Conservation (phyloP, 1,284 basidiomycete species). For the Tilletia caries region DNA sequence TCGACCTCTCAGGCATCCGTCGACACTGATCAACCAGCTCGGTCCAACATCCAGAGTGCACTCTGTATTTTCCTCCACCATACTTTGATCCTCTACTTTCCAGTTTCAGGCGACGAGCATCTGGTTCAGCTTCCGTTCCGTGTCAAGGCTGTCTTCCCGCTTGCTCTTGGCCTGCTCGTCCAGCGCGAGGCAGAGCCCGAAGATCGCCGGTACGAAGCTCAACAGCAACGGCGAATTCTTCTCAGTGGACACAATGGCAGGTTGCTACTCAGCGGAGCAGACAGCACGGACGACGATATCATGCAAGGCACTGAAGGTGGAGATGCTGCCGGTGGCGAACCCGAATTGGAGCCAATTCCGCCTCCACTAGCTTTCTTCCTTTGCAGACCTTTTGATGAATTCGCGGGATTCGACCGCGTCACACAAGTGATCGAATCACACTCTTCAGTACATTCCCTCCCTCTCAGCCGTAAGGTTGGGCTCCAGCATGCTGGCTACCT, state of each 20-base stretch:
- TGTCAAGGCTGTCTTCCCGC: slow-evolving; percentile 29
- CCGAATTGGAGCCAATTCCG: slow-evolving; percentile 17
- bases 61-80: slow-evolving; percentile 43
- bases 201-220: slow-evolving; percentile 20
- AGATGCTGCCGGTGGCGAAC: slow-evolving; percentile 17
- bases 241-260: not conserved
- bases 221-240: slow-evolving; percentile 19
- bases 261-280: slow-evolving; percentile 11
- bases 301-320: slow-evolving; percentile 7
- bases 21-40: slow-evolving; percentile 11
- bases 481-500: not conserved
- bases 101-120: slow-evolving; percentile 33
- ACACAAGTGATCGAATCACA: slow-evolving; percentile 12
- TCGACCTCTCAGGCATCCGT: slow-evolving; percentile 4
- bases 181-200: slow-evolving; percentile 34
- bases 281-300: slow-evolving; percentile 17
- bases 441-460: not conserved
- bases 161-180: slow-evolving; percentile 35
- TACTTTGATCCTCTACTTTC: slow-evolving; percentile 36
- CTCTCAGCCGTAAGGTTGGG: not conserved
- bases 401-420: slow-evolving; percentile 26
- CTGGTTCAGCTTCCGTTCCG: slow-evolving; percentile 36
- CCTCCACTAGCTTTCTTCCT: slow-evolving; percentile 43
- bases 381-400: slow-evolving; percentile 36
- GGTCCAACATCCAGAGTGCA: slow-evolving; percentile 20